Evolutionary conservation across 2,329 filamentous ascomycete genomes (phyloP), one percentile per base, ranked within the genome.

Genomic region (Diaporthe sp.): DNA sequence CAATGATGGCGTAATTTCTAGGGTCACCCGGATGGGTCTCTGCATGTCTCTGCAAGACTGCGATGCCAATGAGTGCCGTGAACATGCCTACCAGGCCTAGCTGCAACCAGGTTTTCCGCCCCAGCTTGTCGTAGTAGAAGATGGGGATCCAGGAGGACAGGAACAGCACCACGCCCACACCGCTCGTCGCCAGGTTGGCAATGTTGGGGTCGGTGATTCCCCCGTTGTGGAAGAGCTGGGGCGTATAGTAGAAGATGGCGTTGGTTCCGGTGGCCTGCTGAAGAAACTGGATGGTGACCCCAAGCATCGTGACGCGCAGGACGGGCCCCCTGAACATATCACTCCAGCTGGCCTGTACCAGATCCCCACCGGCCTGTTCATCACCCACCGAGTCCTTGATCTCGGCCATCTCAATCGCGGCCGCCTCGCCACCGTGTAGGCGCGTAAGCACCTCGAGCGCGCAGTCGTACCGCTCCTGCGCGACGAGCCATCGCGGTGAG

Each of bases 131-230:
- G 49, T 81, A 82, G 61, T 79, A 82, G 53, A 82, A 78, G 61
- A 82, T 80, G 1, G 81, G 81, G 51, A 82, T 80, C 81, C 80
- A 82, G 5, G 80, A 78, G 34, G 78, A 81, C 22, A 82, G 68
- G 49, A 82, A 82, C 12, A 82, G 71, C 12, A 80, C 80, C 20
- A 82, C 78, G 20, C 81, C 81, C 20, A 82, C 75, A 13, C 81
- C 80, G 3, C 79, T 80, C 9, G 81, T 82, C 6, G 81, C 80
- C 67, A 82, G 63, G 37, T 82, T 82, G 5, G 81, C 80, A 31
- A 79, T 78, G 34, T 77, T 80, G 6, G 81, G 79, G 53, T 86
- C 85, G 22, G 81, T 83, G 79, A 95, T 88, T 31, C 93, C 93
- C 2, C 94, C 86, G 78, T 80, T 80, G 67, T 79, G 79, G 70